Percentiles rank a stretch among this genome's conserved stretches.
Evolutionary conservation across 441 rosid genomes (phyloP).

Genomic region (Biscutella laevigata): DNA sequence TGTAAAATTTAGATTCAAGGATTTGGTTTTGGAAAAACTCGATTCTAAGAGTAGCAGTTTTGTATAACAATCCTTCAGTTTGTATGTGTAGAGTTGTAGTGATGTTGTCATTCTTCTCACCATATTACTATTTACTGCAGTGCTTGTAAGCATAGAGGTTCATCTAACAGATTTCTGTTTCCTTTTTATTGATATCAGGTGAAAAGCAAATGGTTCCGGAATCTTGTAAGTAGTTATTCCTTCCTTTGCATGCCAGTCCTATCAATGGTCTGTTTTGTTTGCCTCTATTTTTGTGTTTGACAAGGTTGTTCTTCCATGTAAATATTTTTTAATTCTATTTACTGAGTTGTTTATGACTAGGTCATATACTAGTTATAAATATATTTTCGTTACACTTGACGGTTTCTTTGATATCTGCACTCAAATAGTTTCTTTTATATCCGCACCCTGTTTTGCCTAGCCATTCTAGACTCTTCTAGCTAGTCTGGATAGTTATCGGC

Average conservation of each 20-base stretch:
- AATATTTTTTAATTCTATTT: not conserved
- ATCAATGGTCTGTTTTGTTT: constrained; percentile 1
- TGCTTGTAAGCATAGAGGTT: constrained; percentile 12
- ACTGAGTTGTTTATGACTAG: not conserved
- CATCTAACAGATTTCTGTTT: constrained; percentile 21
- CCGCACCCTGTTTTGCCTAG: not conserved
- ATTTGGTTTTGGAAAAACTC: not conserved
- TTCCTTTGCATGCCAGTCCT: constrained; percentile 6
- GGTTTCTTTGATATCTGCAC: not conserved
- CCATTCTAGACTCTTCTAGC: constrained; percentile 4
- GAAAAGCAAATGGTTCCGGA: constrained; percentile 57
- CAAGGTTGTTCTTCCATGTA: constrained; percentile 6
- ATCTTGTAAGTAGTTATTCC: constrained; percentile 44
- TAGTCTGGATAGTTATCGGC: constrained; percentile 2
- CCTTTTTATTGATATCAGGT: constrained; percentile 42
- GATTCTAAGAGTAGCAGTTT: not conserved
- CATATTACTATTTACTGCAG: not conserved
- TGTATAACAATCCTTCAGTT: not conserved
- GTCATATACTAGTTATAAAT: constrained; percentile 4
- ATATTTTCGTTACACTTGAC: not conserved
- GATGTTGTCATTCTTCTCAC: constrained; percentile 1
- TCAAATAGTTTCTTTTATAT: not conserved
- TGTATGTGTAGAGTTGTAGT: constrained; percentile 6
- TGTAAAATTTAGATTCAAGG: not conserved
- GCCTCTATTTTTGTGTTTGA: constrained; percentile 3